A percentile compares a stretch with the other conserved stretches of the same genome.
Conservation (phyloP, 106 monocot genomes). For the Platanthera zijinensis region DNA sequence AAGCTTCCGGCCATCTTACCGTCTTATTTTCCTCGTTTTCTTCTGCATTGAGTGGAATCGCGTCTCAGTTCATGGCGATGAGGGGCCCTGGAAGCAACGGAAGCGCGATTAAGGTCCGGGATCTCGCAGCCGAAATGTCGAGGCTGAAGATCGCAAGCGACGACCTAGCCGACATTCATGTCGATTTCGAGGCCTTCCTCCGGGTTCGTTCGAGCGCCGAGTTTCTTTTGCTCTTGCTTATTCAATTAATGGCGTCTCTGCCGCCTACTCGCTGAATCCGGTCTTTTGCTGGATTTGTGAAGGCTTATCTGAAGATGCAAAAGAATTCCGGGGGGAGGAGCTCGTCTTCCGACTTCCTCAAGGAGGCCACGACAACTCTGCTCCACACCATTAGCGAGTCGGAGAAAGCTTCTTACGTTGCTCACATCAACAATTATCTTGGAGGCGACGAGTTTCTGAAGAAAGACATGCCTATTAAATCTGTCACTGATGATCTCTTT, state of each 20-base stretch:
- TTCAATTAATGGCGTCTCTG: neutral
- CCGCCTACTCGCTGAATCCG: neutral
- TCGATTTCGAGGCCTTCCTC: constrained; percentile 79
- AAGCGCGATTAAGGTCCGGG: constrained; percentile 16
- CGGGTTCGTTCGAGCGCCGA: constrained; percentile 20
- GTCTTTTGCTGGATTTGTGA: neutral
- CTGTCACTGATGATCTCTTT: constrained; percentile 24
- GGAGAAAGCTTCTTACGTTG: constrained; percentile 34
- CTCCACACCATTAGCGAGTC: constrained; percentile 42
- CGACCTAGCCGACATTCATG: constrained; percentile 20
- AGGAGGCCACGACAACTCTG: constrained; percentile 29
- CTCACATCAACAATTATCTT: constrained; percentile 32
- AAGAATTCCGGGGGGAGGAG: constrained; percentile 12
- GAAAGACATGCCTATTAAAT: constrained; percentile 28
- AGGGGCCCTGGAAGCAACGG: constrained; percentile 11
- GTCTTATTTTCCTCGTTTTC: neutral
- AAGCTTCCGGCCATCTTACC: neutral
- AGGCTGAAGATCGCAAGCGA: constrained; percentile 41
- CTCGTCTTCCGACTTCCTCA: constrained; percentile 29
- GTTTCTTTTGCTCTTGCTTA: neutral
- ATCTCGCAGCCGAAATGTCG: constrained; percentile 43
- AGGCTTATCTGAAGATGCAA: constrained; percentile 37
- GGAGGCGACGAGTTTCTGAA: constrained; percentile 26
- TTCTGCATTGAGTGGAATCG: neutral
- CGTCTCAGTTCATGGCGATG: constrained; percentile 31